Conservation (phyloP, 2,329 filamentous ascomycete species). For the Dichotomopilus funicola region DNA sequence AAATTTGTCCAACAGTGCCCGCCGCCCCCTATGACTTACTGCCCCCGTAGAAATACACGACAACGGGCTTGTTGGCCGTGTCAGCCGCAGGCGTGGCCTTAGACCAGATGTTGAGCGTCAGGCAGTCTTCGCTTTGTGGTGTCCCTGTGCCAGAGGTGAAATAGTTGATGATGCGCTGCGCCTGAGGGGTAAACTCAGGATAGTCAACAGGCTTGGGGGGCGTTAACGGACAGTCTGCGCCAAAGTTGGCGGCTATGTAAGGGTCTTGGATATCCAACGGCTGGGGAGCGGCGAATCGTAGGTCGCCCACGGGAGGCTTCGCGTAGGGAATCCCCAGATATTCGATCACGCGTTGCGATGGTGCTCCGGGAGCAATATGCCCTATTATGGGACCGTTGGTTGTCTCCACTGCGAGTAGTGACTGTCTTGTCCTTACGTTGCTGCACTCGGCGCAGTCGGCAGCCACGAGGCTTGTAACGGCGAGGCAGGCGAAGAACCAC, state of each 20-base stretch:
- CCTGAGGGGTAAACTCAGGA: constrained; percentile 27
- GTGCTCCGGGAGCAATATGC: constrained; percentile 26
- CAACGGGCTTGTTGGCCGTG: constrained; percentile 11
- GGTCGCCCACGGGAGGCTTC: constrained; percentile 20
- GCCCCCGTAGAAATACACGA: constrained; percentile 26
- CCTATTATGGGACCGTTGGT: constrained; percentile 31
- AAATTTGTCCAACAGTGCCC: background rate
- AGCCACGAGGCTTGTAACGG: too few relatives aligned
- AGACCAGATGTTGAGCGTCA: constrained; percentile 25
- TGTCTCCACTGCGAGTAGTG: constrained; percentile 15
- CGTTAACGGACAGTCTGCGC: constrained; percentile 20
- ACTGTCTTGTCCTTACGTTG: background rate
- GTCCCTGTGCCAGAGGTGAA: constrained; percentile 27
- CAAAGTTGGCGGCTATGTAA: constrained; percentile 21
- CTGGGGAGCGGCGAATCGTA: constrained; percentile 24
- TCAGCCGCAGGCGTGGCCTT: constrained; percentile 21
- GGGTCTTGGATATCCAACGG: constrained; percentile 6
- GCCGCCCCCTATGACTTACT: constrained; percentile 8
- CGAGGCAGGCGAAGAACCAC: too few relatives aligned
- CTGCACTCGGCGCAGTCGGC: background rate
- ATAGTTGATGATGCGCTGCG: constrained; percentile 21
- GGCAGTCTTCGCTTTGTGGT: constrained; percentile 20
- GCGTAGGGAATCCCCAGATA: constrained; percentile 29
- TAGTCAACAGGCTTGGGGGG: constrained; percentile 15
- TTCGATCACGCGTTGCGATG: constrained; percentile 26